These are phyloP conservation scores for Myxozyma nipponensis DNA, from an alignment of 805 yeast genomes.

Conservation along the genomic window DNA sequence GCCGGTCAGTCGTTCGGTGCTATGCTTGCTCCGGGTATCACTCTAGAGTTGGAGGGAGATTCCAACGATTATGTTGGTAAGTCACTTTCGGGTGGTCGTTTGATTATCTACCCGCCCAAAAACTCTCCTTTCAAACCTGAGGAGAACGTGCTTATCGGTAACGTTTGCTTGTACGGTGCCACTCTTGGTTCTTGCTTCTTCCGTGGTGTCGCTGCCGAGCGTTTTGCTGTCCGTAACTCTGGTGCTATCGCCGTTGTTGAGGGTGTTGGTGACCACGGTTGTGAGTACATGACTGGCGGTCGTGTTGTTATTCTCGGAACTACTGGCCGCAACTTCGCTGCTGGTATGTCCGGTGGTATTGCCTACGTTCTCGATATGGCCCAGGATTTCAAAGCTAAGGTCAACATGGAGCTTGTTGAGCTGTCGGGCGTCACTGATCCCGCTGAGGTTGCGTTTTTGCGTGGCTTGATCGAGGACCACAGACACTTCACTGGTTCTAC, in stretches of 20 bases:
- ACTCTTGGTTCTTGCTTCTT: slow-evolving; percentile 91
- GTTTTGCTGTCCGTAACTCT: slow-evolving; percentile 97
- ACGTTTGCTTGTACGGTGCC: slow-evolving; percentile 97
- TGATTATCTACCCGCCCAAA: slow-evolving; percentile 87
- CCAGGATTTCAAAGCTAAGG: slow-evolving; percentile 71
- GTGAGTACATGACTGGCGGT: slow-evolving; percentile 99
- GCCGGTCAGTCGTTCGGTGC: slow-evolving; percentile 99
- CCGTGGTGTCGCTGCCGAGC: slow-evolving; percentile 96
- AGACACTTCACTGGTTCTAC: slow-evolving; percentile 91
- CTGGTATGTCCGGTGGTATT: slow-evolving; percentile 99
- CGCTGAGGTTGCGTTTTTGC: slow-evolving; percentile 85
- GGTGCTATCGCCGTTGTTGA: slow-evolving; percentile 97
- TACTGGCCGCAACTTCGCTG: slow-evolving; percentile 89
- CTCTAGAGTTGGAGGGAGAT: slow-evolving; percentile 94
- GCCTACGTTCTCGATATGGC: slow-evolving; percentile 95
- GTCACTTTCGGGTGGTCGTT: slow-evolving; percentile 93
- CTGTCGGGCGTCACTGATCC: slow-evolving; percentile 76
- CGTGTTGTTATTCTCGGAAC: slow-evolving; percentile 88
- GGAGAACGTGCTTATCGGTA: slow-evolving; percentile 94
- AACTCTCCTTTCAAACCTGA: slow-evolving; percentile 83
- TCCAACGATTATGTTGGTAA: slow-evolving; percentile 97
- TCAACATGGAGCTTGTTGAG: slow-evolving; percentile 78
- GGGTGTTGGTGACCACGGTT: slow-evolving; percentile 97
- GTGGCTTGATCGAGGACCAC: slow-evolving; percentile 92
- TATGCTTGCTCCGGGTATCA: slow-evolving; percentile 91